These are phyloP conservation scores for Suillus tomentosus DNA, from an alignment of 768 basidiomycete genomes.

Conservation along the genomic window DNA sequence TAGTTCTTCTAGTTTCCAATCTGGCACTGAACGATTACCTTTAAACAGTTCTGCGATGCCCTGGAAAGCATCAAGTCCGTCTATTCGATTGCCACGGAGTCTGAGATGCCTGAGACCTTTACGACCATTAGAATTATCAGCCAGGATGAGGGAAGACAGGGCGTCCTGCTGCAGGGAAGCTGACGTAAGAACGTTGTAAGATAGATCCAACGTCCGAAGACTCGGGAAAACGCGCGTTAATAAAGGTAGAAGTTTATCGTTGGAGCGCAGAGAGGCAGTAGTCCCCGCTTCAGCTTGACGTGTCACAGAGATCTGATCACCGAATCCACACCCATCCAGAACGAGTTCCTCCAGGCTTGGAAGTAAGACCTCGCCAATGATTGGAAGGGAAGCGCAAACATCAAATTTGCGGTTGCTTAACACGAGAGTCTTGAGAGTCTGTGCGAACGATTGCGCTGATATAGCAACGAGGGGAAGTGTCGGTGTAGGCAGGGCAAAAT, in stretches of 20 bases:
- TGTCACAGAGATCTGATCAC: conserved; percentile 56
- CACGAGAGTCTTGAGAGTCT: conserved; percentile 56
- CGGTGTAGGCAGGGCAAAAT: conserved; percentile 63
- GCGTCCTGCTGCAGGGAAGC: conserved; percentile 49
- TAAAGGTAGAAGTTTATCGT: conserved; percentile 57
- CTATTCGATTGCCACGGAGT: conserved; percentile 68
- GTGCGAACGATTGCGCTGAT: conserved; percentile 58
- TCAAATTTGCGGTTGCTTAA: conserved; percentile 71
- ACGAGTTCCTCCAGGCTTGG: conserved; percentile 73
- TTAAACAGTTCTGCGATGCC: conserved; percentile 65
- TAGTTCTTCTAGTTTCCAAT: conserved; percentile 80
- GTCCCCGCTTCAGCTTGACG: conserved; percentile 34
- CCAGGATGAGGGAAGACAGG: conserved; percentile 54
- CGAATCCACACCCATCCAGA: conserved; percentile 72
- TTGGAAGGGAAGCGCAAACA: conserved; percentile 59
- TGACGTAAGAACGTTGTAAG: conserved; percentile 70
- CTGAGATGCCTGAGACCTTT: conserved; percentile 55
- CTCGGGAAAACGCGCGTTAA: conserved; percentile 71
- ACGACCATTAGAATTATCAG: conserved; percentile 18
- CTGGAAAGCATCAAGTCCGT: conserved; percentile 62
- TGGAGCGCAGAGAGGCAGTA: conserved; percentile 44
- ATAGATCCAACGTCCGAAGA: conserved; percentile 67
- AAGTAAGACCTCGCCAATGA: conserved; percentile 43
- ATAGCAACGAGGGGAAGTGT: conserved; percentile 70
- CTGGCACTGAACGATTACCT: conserved; percentile 58